Evolutionary conservation across 192 early-diverging fungal species (phyloP).

Genomic region (Spizellomyces punctatus): DNA sequence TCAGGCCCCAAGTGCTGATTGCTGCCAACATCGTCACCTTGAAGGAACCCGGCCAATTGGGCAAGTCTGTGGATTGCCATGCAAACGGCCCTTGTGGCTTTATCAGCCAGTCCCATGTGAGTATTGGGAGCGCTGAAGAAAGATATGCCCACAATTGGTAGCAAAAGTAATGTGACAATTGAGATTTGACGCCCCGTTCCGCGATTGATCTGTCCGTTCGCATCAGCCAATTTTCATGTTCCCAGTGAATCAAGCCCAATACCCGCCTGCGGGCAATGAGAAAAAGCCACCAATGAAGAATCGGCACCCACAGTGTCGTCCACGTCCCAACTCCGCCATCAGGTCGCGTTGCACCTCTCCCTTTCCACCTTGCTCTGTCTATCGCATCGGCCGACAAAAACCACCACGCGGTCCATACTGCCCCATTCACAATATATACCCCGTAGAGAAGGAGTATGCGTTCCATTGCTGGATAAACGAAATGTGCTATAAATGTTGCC

Average conservation of each 20-base stretch:
- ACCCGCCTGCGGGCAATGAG: conserved; percentile 7
- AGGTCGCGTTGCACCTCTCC: neutral
- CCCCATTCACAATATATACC: conserved; percentile 26
- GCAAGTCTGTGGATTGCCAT: conserved; percentile 25
- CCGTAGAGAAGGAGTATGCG: conserved; percentile 18
- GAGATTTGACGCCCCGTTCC: neutral
- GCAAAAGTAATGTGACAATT: neutral
- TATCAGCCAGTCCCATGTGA: conserved; percentile 21
- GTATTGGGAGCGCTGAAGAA: conserved; percentile 23
- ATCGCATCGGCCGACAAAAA: conserved; percentile 4
- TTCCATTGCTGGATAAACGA: conserved; percentile 14
- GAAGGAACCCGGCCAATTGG: conserved; percentile 25
- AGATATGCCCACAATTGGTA: conserved; percentile 28
- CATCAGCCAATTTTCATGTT: conserved; percentile 23
- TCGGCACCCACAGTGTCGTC: conserved; percentile 21
- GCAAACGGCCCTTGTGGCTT: conserved; percentile 13
- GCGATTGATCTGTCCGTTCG: neutral
- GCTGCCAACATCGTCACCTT: conserved; percentile 14
- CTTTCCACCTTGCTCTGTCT: neutral
- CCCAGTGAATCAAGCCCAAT: conserved; percentile 19
- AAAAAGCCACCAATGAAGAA: conserved; percentile 32
- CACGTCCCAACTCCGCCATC: conserved; percentile 12
- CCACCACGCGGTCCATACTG: conserved; percentile 31
- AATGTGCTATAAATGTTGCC: conserved; percentile 5
- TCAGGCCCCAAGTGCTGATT: conserved; percentile 11